Evolutionary conservation across 129 eudicot genomes (phyloP).

Genomic region (Rutidosis leptorrhynchoides): DNA sequence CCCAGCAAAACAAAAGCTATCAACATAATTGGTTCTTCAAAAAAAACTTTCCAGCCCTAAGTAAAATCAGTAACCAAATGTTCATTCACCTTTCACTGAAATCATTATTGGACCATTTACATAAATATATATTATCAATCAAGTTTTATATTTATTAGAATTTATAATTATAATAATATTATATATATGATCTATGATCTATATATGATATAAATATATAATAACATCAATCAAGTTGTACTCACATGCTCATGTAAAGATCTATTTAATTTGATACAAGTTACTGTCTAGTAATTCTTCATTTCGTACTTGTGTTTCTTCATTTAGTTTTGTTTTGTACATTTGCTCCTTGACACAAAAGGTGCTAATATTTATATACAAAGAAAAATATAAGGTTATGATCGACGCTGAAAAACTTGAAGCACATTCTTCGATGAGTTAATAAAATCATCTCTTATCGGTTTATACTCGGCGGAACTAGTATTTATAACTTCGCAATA

Average conservation of each 20-base stretch:
- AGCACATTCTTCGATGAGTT: not conserved
- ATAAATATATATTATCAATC: not conserved
- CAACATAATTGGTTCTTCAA: slow-evolving; percentile 97
- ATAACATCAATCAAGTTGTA: no score
- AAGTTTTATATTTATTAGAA: slow-evolving; percentile 8
- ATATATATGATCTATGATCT: no score
- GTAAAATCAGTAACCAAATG: slow-evolving; percentile 3
- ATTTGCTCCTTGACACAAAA: not conserved
- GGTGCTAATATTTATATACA: slow-evolving; percentile 6
- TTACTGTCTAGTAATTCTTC: slow-evolving; percentile 12
- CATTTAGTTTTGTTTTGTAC: slow-evolving; percentile 2
- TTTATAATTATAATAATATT: no score
- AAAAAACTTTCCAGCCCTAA: slow-evolving; percentile 97
- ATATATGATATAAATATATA: no score
- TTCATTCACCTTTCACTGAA: not conserved
- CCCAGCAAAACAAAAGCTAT: slow-evolving; percentile 97
- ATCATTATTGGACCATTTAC: not conserved
- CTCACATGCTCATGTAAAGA: slow-evolving; percentile 8
- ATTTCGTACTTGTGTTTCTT: slow-evolving; percentile 1
- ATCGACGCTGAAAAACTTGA: not conserved
- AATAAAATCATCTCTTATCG: not conserved
- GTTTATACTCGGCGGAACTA: slow-evolving; percentile 1
- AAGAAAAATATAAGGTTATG: not conserved
- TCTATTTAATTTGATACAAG: slow-evolving; percentile 14
- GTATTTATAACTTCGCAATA: not conserved